A percentile compares a stretch with the other conserved stretches of the same genome.
phyloP scores from a whole-genome alignment of 179 eudicot species.

The Drosera spatulata region DNA sequence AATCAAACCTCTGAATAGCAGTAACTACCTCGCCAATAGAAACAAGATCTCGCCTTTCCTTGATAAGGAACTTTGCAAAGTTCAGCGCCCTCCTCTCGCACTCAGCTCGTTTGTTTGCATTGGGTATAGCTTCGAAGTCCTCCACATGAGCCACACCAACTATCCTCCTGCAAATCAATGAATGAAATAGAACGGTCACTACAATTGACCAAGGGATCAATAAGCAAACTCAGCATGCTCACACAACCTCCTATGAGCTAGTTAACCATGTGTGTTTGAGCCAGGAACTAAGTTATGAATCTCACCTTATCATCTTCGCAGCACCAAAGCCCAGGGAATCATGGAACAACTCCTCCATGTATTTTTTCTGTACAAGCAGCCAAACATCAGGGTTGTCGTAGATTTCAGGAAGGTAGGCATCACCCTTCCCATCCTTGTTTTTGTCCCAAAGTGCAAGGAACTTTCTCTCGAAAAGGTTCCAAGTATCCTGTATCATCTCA shows the following conservation, averaged over 20 bases:
- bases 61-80: conserved; percentile 69
- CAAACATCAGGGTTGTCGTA: conserved; percentile 58
- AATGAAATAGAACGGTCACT: neutral
- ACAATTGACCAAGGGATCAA: too few relatives aligned
- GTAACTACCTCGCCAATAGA: conserved; percentile 54
- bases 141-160: conserved; percentile 97
- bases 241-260: neutral
- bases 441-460: conserved; percentile 76
- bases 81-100: conserved; percentile 84
- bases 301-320: conserved; percentile 90
- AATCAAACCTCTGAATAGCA: conserved; percentile 23
- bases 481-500: conserved; percentile 54
- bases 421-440: conserved; percentile 80
- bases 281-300: neutral
- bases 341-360: conserved; percentile 58
- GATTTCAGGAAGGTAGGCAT: conserved; percentile 78
- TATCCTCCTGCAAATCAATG: conserved; percentile 55
- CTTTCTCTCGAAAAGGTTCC: conserved; percentile 67
- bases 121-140: conserved; percentile 76
- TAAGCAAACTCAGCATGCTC: too few relatives aligned
- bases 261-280: neutral
- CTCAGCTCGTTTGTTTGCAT: conserved; percentile 50
- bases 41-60: conserved; percentile 44
- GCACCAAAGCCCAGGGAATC: conserved; percentile 92
- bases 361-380: conserved; percentile 46